Conservation (phyloP, 129 eudicot genomes). For the Solidago caesia region DNA sequence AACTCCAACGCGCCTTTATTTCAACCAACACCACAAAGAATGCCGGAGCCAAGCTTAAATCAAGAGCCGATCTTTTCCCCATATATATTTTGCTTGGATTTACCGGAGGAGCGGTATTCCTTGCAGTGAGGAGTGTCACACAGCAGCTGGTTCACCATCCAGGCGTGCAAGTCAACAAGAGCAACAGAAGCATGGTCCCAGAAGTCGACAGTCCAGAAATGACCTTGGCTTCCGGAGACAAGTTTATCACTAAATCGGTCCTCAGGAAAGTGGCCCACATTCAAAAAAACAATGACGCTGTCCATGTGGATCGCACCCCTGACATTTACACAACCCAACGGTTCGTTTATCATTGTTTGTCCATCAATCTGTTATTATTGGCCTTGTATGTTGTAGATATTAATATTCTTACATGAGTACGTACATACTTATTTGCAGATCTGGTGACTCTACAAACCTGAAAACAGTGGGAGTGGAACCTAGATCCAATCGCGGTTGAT, state of each 20-base stretch:
- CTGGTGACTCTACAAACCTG: constrained; percentile 28
- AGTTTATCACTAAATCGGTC: constrained; percentile 28
- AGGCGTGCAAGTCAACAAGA: constrained; percentile 38
- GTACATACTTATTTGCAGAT: constrained; percentile 15
- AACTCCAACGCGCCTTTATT: constrained; percentile 14
- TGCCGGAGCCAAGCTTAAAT: constrained; percentile 23
- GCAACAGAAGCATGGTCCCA: constrained; percentile 38
- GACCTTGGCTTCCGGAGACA: constrained; percentile 27
- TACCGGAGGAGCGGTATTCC: constrained; percentile 36
- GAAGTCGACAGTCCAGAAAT: constrained; percentile 33
- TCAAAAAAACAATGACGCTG: constrained; percentile 23
- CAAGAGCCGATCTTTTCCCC: constrained; percentile 32
- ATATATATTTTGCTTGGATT: constrained; percentile 38
- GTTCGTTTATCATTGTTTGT: constrained; percentile 10
- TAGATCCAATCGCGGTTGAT: constrained; percentile 28
- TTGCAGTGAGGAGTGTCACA: constrained; percentile 26
- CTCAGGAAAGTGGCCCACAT: constrained; percentile 37
- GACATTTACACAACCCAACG: constrained; percentile 19
- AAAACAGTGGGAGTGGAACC: constrained; percentile 33
- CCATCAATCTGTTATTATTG: not conserved
- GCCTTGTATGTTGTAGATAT: not conserved
- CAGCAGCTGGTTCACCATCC: constrained; percentile 38
- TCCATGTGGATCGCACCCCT: constrained; percentile 14
- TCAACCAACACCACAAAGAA: constrained; percentile 8
- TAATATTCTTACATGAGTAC: too few species aligned